Base-by-base conservation (phyloP, 1,284 basidiomycete genomes). In the Heterobasidion occidentale region DNA sequence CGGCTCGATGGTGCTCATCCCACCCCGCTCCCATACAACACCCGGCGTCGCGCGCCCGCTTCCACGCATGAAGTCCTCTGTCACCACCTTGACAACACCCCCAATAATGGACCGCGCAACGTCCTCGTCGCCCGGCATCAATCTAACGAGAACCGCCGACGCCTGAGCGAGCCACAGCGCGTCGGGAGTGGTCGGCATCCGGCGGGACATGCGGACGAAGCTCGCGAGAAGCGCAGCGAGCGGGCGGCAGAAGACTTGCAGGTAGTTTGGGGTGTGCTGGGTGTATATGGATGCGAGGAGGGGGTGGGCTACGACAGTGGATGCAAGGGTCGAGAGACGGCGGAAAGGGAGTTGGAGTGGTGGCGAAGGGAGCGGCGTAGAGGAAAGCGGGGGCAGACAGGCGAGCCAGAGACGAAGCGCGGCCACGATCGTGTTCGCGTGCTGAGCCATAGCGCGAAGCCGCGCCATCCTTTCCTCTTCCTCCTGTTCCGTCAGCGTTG, bases 61-160 rank as follows among this genome's bases (percentile, higher is more conserved):
- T 8, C 70, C 61, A 14, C 62, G 58, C 54, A 75, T 65, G 73
- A 79, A 80, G 11, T 72, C 69, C 4, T 67, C 62, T 1, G 70
- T 77, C 50, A 82, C 57, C 0, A 73, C 54, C 33, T 60, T 61
- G n/a, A 71, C 56, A 20, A 84, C 56, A 15, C 74, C 70, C 11
- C 71, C 65, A 11, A 80, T 59, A 11, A 79, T 63, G 9, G 68
- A 63, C 9, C 70, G 62, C 0, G 76, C 81, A 48, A 66, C 64
- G 2, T 78, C 77, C 63, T 90, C 89, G 61, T 90, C 86, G 17
- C 88, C 87, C 0, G 85, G 85, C 17, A 83, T 70, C 20, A 86
- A 69, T 15, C 78, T 71, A 14, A 72, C 61, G 0, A 88, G 60
- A 36, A 87, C 76, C 1, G 78, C 69, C 34, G 85, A 75, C 0